Base-by-base conservation (phyloP, 805 yeast species). In the Tetrapisispora iriomotensis region DNA sequence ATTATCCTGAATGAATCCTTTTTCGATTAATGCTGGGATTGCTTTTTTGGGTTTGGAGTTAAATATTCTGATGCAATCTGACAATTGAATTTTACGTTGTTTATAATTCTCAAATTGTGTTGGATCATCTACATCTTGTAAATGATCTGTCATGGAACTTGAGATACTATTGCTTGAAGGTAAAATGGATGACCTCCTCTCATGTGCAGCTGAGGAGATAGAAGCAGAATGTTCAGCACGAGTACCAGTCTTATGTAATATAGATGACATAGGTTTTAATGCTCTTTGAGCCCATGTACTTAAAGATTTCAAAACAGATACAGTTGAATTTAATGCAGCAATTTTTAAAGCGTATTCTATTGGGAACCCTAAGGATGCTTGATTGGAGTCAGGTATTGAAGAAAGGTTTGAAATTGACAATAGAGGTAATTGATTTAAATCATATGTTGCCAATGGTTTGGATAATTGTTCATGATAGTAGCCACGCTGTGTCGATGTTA, bases 41-140 rank as follows among this genome's bases (percentile, higher is more conserved):
- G 97, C 98, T 37, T 72, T 77, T 53, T 82, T 80, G 1, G 96
- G 94, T 45, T 83, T 83, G 60, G 70, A 82, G 56, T 87, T 88
- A 67, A 92, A 92, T 41, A 77, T 76, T 43, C 73, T 72, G 13
- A 86, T 72, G 39, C 88, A 88, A 43, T 84, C 92, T 19, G 82
- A 68, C 27, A 90, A 66, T 2, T 82, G 82, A 25, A 82, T 86
- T 59, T 92, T 92, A 42, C 90, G 70, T 50, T 77, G 82, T 53
- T 92, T 94, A 48, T 79, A 71, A 36, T 71, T 76, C 50, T 88
- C 96, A 60, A 92, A 90, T 58, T 86, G 94, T 17, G 74, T 71
- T 1, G 94, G 88, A 49, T 80, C 85, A 53, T 82, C 94, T 13
- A 65, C 48, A 9, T 72, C 80, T 31, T 45, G 50, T 12, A 40